A percentile compares a stretch with the other conserved stretches of the same genome.
These are phyloP conservation scores for Omphalotus olearius DNA, from an alignment of 1,284 basidiomycete genomes.

Conservation along the genomic window DNA sequence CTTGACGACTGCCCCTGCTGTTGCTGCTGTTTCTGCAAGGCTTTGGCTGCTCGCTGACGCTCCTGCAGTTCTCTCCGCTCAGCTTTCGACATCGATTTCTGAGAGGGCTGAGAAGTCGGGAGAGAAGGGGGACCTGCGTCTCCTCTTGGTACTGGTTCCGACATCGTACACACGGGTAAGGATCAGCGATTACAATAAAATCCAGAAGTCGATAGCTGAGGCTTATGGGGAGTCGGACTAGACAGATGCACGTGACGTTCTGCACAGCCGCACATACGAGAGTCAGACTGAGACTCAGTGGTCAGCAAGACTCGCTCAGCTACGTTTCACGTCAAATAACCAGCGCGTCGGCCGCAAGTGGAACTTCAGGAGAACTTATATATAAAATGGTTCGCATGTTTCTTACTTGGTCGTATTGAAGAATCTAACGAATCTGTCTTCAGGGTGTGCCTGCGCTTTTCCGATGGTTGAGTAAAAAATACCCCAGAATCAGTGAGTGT, in stretches of 20 bases:
- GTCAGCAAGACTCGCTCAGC: too few relatives aligned
- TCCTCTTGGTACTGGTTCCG: slow-evolving; percentile 2
- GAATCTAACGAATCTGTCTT: neutral
- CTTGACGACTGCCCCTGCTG: slow-evolving; percentile 16
- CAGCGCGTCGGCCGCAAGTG: too few relatives aligned
- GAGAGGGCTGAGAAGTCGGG: slow-evolving; percentile 38
- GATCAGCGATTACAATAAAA: too few relatives aligned
- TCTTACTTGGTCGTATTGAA: too few relatives aligned
- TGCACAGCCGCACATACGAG: too few relatives aligned
- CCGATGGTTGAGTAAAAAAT: slow-evolving; percentile 94
- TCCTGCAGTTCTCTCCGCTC: slow-evolving; percentile 79
- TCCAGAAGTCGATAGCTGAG: too few relatives aligned
- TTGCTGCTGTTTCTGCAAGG: slow-evolving; percentile 32
- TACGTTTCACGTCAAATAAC: too few relatives aligned
- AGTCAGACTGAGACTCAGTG: too few relatives aligned
- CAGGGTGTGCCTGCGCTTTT: slow-evolving; percentile 94
- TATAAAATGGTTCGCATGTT: too few relatives aligned
- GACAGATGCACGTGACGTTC: too few relatives aligned
- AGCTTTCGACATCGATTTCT: slow-evolving; percentile 74
- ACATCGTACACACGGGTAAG: neutral
- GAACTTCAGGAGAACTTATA: too few relatives aligned
- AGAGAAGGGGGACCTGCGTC: slow-evolving; percentile 11
- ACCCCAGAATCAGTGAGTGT: slow-evolving; percentile 85
- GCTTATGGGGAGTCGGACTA: too few relatives aligned
- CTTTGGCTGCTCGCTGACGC: slow-evolving; percentile 73